Percentiles rank a stretch among this genome's conserved stretches.
phyloP scores from a whole-genome alignment of 1,284 basidiomycete species.

The Pascua sp. region DNA sequence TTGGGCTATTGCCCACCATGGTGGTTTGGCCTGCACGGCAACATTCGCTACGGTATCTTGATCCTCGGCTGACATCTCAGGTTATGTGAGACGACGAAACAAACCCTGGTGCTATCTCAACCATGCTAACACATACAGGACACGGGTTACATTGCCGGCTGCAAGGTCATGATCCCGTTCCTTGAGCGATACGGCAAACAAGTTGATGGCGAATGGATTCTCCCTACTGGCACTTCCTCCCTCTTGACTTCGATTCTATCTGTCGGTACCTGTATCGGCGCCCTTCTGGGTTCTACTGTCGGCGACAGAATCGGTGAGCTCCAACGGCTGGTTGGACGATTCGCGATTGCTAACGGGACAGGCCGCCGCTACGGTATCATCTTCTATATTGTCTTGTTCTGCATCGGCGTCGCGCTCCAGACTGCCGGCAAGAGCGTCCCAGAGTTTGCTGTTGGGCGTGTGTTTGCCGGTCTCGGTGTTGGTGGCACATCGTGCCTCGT shows the following conservation, averaged over 20 bases:
- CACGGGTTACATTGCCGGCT: conserved; percentile 14
- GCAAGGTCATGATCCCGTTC: conserved; percentile 15
- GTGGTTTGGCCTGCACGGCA: too few species aligned
- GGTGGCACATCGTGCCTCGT: conserved; percentile 62
- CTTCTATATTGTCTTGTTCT: conserved; percentile 53
- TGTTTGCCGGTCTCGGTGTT: conserved; percentile 78
- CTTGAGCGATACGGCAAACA: conserved; percentile 8
- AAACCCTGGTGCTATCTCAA: too few species aligned
- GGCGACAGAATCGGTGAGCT: conserved; percentile 3
- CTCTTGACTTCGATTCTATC: conserved; percentile 6
- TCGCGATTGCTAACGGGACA: too few species aligned
- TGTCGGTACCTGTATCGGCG: conserved; percentile 6
- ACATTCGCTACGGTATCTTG: too few species aligned
- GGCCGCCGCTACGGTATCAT: conserved; percentile 7
- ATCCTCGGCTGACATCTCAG: too few species aligned
- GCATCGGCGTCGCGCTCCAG: conserved; percentile 57
- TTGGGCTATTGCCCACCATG: too few species aligned
- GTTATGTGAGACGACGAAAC: too few species aligned
- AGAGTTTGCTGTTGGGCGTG: conserved; percentile 67
- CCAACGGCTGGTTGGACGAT: too few species aligned
- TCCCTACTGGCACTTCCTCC: conserved; percentile 5
- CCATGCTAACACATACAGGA: background rate
- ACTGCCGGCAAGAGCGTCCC: conserved; percentile 8
- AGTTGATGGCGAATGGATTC: conserved; percentile 6
- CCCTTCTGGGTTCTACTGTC: background rate